phyloP scores from a whole-genome alignment of 331 rosid species.

The Cucumis variabilis region DNA sequence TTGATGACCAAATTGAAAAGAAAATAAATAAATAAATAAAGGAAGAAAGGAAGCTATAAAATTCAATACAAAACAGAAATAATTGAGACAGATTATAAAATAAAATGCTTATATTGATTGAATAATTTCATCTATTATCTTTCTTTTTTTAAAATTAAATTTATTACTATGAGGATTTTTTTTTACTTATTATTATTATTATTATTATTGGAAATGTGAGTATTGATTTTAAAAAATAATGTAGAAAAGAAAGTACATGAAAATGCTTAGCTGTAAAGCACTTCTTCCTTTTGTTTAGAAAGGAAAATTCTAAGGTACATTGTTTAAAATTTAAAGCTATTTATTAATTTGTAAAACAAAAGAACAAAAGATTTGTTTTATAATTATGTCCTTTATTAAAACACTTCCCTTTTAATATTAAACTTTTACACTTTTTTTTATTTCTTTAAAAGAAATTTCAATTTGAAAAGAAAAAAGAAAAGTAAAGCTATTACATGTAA shows the following conservation, averaged over 20 bases:
- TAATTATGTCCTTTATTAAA: neutral
- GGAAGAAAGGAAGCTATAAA: neutral
- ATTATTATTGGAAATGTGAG: neutral
- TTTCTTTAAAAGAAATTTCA: neutral
- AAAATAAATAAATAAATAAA: neutral
- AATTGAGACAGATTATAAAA: slow-evolving; percentile 12
- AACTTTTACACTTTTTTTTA: neutral
- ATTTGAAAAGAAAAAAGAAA: neutral
- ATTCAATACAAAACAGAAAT: slow-evolving; percentile 12
- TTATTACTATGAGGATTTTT: too few species aligned
- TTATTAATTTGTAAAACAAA: neutral
- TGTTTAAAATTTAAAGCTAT: neutral
- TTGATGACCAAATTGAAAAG: neutral
- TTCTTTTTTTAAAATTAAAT: neutral
- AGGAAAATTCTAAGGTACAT: neutral
- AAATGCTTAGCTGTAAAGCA: neutral
- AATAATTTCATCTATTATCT: neutral
- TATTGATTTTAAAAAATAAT: neutral
- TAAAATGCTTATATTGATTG: slow-evolving; percentile 6
- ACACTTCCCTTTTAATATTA: neutral
- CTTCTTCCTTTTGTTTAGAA: neutral
- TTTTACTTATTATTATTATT: neutral
- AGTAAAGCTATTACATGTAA: too few species aligned
- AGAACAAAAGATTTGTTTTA: neutral
- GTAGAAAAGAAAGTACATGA: neutral